Evolutionary conservation across 192 early-diverging fungal genomes (phyloP).

Genomic region (Gaertneriomyces semiglobifer): DNA sequence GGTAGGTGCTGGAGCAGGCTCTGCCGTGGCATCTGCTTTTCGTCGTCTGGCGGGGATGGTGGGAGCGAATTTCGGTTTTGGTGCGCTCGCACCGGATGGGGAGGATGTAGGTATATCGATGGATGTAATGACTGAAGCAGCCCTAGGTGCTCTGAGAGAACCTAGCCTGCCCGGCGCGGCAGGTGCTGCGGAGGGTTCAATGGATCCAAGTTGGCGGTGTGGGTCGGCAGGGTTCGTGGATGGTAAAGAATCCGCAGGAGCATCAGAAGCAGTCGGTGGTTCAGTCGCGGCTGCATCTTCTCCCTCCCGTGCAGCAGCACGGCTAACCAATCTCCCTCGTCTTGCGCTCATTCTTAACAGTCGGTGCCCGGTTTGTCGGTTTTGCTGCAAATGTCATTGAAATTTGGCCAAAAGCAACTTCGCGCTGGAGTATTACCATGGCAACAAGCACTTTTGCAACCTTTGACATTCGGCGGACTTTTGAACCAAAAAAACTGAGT

Average conservation of each 20-base stretch:
- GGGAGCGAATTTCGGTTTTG: constrained; percentile 60
- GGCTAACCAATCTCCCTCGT: too few species aligned
- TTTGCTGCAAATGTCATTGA: too few species aligned
- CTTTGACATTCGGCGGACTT: too few species aligned
- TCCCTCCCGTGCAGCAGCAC: too few species aligned
- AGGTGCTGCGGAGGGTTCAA: not conserved
- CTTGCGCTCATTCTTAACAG: too few species aligned
- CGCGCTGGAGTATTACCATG: too few species aligned
- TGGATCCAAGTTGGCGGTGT: constrained; percentile 9
- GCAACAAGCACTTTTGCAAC: too few species aligned
- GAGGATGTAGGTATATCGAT: not conserved
- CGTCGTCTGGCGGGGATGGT: constrained; percentile 55
- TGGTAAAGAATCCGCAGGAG: not conserved
- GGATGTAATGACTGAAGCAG: not conserved
- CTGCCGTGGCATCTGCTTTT: constrained; percentile 54
- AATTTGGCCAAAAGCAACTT: too few species aligned
- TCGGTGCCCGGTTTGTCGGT: too few species aligned
- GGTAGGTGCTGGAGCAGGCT: not conserved
- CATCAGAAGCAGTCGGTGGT: too few species aligned
- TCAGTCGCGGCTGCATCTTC: too few species aligned
- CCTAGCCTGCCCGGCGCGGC: constrained; percentile 11
- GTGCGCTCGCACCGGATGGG: not conserved
- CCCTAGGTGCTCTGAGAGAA: constrained; percentile 8
- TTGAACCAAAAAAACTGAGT: too few species aligned
- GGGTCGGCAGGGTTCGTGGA: constrained; percentile 3